Evolutionary conservation across 2,329 filamentous ascomycete species (phyloP).

Genomic region (Penicillium hordei): DNA sequence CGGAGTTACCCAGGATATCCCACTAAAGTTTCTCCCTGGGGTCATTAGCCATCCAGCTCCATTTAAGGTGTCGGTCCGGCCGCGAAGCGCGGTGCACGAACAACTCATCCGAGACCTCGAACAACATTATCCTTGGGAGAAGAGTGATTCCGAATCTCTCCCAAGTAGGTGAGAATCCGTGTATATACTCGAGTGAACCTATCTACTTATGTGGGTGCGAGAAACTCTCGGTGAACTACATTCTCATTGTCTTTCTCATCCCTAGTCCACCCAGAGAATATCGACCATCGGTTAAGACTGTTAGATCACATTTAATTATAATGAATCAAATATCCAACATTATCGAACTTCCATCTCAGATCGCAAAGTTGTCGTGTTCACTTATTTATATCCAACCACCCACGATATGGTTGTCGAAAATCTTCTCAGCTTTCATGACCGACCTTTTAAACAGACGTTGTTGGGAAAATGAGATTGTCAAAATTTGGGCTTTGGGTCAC

Average conservation of each 20-base stretch:
- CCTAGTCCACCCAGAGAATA: background rate
- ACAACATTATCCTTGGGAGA: conserved; percentile 40
- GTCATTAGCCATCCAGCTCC: conserved; percentile 39
- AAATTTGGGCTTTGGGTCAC: too few species aligned
- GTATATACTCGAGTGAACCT: background rate
- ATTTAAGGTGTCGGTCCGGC: conserved; percentile 35
- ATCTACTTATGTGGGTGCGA: background rate
- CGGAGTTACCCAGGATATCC: conserved; percentile 14
- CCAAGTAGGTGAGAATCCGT: background rate
- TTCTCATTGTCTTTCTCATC: background rate
- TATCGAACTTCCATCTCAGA: background rate
- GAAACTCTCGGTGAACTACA: background rate
- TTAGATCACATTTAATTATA: background rate
- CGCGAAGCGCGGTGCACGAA: conserved; percentile 36
- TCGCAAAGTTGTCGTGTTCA: background rate
- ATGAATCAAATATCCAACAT: background rate
- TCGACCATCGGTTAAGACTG: background rate
- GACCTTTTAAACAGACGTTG: too few species aligned
- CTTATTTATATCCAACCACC: background rate
- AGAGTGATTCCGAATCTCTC: conserved; percentile 37
- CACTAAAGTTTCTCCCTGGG: conserved; percentile 16
- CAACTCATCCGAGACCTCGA: conserved; percentile 37
- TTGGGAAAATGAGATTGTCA: too few species aligned
- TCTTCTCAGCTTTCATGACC: background rate
- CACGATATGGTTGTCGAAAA: background rate